phyloP scores from a whole-genome alignment of 495 filamentous ascomycete genomes.

The Aspergillus egyptiacus region DNA sequence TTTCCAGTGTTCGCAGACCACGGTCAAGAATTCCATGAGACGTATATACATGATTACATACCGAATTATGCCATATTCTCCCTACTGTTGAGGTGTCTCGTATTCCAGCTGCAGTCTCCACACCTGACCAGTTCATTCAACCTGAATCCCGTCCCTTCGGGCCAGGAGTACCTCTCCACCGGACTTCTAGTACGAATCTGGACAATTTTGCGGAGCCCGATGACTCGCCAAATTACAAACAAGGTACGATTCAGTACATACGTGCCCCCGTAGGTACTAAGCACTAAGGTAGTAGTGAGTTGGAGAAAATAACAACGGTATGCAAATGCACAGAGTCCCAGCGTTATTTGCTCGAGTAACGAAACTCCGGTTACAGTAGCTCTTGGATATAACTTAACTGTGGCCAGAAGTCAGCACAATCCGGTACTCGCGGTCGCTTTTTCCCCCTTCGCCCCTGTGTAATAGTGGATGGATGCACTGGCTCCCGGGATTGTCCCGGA shows the following conservation, averaged over 20 bases:
- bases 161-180: no score
- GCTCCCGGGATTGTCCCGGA: background rate
- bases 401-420: background rate
- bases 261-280: no score
- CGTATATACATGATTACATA: background rate
- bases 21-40: no score
- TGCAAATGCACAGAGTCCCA: no score
- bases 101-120: constrained; percentile 1
- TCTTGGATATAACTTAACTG: background rate
- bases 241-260: no score
- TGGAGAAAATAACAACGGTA: no score
- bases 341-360: no score
- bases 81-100: background rate
- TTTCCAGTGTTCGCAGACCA: background rate
- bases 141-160: no score
- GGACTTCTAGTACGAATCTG: background rate
- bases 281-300: no score
- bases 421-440: background rate
- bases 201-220: background rate
- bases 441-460: background rate
- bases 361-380: constrained; percentile 1
- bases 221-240: no score
- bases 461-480: constrained; percentile 1
- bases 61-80: background rate
- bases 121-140: background rate